Conservation (phyloP, 2,329 filamentous ascomycete genomes). For the Grosmannia penicillata region DNA sequence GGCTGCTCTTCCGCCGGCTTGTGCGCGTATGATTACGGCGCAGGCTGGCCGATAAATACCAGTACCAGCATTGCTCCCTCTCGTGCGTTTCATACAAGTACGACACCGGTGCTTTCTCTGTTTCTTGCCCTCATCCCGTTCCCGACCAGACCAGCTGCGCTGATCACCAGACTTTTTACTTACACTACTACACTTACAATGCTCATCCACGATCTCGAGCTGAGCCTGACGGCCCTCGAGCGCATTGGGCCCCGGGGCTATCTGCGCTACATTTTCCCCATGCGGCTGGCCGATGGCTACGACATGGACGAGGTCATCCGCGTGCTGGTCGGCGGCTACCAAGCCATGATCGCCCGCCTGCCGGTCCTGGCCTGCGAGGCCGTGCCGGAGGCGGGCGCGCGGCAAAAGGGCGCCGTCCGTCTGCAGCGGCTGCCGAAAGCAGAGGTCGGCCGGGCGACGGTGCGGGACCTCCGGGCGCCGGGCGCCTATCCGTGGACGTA, state of each 20-base stretch:
- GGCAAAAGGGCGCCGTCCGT: neutral
- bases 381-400: neutral
- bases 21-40: too few relatives aligned
- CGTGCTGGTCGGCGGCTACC: neutral
- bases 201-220: neutral
- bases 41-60: too few relatives aligned
- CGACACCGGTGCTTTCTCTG: too few relatives aligned
- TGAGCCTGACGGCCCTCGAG: slow-evolving; percentile 2
- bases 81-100: too few relatives aligned
- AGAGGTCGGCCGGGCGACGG: neutral
- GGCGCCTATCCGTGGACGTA: neutral
- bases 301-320: neutral
- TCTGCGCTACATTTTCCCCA: slow-evolving; percentile 2
- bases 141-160: neutral
- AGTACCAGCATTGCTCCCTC: too few relatives aligned
- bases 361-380: neutral
- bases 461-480: slow-evolving; percentile 1
- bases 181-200: neutral
- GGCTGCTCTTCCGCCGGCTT: too few relatives aligned
- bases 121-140: too few relatives aligned
- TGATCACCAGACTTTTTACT: neutral
- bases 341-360: neutral
- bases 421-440: neutral
- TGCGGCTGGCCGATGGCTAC: slow-evolving; percentile 1
- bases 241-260: slow-evolving; percentile 2